Evolutionary conservation across 1,284 basidiomycete genomes (phyloP), one percentile per base, ranked within the genome.

Genomic region (Trametes sp.): DNA sequence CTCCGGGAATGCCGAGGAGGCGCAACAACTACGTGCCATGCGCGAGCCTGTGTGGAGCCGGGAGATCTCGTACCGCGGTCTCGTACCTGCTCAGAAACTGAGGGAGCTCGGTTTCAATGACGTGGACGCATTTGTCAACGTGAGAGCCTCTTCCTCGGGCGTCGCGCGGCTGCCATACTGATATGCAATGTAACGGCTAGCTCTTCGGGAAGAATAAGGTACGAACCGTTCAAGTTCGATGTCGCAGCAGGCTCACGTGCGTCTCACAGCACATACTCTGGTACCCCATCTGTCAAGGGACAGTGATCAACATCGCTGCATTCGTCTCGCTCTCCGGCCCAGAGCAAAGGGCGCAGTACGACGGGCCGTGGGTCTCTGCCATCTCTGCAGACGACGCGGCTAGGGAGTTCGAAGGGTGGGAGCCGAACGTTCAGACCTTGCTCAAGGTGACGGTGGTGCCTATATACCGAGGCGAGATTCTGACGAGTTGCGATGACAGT

Each of bases 281-380:
- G 7, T 87, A 84, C 65, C 82, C 84, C 1, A 79, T 87, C 28
- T 71, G 78, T 3, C 76, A 77, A 38, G 82, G 81, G 4, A 76
- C 74, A 53, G 66, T 78, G 48, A 75, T 86, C 60, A 87, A 86
- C 62, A 77, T 84, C 53, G 82, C 77, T 19, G 83, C 81, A 0
- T 82, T 84, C 64, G 75, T 75, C n/a, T 70, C 78, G 14, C 73
- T 76, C 33, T 77, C 76, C 38, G 74, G 81, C 1, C 48, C 21
- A 31, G 68, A 41, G 19, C 16, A 4, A 19, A 19, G 4, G 16
- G 13, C 38, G 6, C 38, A n/a, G 16, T 14, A 41, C 19, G 16
- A n/a, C 38, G 38, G 38, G 16, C 38, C 38, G n/a, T 41, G 38
- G 38, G 38, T 41, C 38, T 41, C 38, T 19, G 16, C 14, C 7